Conservation (phyloP, 2,329 filamentous ascomycete species). For the Cladosporium velox region DNA sequence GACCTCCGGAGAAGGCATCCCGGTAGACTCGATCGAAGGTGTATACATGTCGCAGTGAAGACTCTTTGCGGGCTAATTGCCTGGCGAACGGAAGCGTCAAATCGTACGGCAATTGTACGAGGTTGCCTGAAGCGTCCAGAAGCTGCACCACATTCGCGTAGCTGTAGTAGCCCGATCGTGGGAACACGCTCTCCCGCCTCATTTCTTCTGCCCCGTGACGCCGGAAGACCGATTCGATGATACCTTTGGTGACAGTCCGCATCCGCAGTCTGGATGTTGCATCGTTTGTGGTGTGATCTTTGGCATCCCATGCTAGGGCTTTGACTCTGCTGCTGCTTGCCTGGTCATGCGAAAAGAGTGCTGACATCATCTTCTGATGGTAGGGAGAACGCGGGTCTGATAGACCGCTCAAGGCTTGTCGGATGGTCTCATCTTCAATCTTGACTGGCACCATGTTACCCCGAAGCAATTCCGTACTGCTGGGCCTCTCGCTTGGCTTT, state of each 20-base stretch:
- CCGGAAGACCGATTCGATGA: constrained; percentile 76
- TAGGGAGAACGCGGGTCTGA: constrained; percentile 83
- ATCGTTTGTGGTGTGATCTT: constrained; percentile 28
- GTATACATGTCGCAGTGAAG: constrained; percentile 62
- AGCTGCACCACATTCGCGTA: constrained; percentile 71
- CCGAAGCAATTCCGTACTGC: constrained; percentile 76
- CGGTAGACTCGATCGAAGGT: constrained; percentile 87
- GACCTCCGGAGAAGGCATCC: constrained; percentile 73
- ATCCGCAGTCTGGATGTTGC: constrained; percentile 30
- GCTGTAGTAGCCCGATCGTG: constrained; percentile 76
- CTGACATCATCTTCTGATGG: constrained; percentile 85
- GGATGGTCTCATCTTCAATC: constrained; percentile 89
- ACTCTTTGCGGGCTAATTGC: constrained; percentile 68
- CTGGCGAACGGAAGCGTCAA: constrained; percentile 86
- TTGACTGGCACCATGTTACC: constrained; percentile 86
- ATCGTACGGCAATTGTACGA: constrained; percentile 92
- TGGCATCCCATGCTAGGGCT: constrained; percentile 59
- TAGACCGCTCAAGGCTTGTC: constrained; percentile 76
- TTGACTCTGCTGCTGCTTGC: constrained; percentile 65
- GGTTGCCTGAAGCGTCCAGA: constrained; percentile 79
- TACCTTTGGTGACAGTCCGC: constrained; percentile 64
- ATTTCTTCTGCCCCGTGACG: constrained; percentile 86
- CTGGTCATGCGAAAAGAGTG: constrained; percentile 68
- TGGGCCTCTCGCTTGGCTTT: constrained; percentile 78
- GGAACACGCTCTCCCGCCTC: constrained; percentile 74